Base-by-base conservation (phyloP, 2,329 filamentous ascomycete species). In the Neonectria coccinea region DNA sequence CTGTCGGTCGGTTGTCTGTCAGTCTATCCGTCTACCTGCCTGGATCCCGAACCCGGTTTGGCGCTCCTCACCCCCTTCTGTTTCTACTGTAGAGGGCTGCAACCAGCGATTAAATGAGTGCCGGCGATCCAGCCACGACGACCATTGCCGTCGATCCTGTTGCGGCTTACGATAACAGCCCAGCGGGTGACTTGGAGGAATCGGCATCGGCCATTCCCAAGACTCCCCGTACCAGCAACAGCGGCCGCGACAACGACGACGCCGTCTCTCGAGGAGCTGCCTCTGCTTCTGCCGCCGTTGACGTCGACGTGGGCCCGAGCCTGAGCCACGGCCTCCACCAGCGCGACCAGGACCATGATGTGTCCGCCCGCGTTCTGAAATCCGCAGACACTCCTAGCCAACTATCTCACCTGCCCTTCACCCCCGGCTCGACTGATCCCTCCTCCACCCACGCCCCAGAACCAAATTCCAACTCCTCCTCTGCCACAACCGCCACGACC, bases 321-420 rank as follows among this genome's bases (percentile, higher is more conserved):
- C 62, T 56, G 61, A 61, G 47, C 59, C 58, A 64, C 62, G 50
- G 62, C 61, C 56, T 62, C 69, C 66, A 68, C 64, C 64, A 55
- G 41, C 56, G 57, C 64, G 68, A 70, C 71, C 64, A 61, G 69
- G 71, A 70, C 68, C 68, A 74, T 72, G 72, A 74, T 73, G 65
- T 64, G 63, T 65, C 69, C 48, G 65, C 62, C 72, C 64, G 67
- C 65, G 69, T 69, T 53, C 67, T 76, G 68, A 74, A 73, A 67
- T 69, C 72, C 69, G 70, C 73, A 73, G 73, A 74, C 67, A 62
- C 72, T 64, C 72, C 72, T 67, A 67, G 67, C 67, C 67, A 74
- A 59, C 62, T 70, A 58, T 67, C 73, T 59, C 67, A 72, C 64
- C 68, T 71, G 62, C 68, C 71, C 50, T 73, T 68, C 69, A 73